A percentile compares a stretch with the other conserved stretches of the same genome.
These are phyloP conservation scores for Nepenthes alata DNA, from an alignment of 179 eudicot genomes.

Conservation along the genomic window DNA sequence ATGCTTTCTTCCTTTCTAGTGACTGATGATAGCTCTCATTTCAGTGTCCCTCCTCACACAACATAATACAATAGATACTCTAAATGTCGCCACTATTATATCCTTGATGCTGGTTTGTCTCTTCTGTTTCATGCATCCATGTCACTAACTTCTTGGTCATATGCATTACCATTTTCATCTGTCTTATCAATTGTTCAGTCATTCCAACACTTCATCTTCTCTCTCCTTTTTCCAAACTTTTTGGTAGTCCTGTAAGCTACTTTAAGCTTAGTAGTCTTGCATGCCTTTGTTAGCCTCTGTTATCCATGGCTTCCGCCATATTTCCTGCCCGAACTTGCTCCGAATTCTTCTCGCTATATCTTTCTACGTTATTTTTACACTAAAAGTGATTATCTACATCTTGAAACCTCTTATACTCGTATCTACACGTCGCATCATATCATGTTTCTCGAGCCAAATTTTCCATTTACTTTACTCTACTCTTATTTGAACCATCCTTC, in stretches of 20 bases:
- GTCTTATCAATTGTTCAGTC: background rate
- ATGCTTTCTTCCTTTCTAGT: too few species aligned
- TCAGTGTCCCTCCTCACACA: too few species aligned
- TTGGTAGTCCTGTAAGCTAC: background rate
- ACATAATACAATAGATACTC: background rate
- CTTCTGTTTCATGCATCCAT: background rate
- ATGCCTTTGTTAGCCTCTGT: background rate
- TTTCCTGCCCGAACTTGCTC: background rate
- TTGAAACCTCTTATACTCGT: background rate
- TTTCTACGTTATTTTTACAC: background rate
- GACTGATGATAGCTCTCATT: too few species aligned
- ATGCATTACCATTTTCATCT: background rate
- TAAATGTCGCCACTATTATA: background rate
- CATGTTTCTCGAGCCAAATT: background rate
- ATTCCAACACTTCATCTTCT: background rate
- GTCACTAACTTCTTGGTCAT: background rate
- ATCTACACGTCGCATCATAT: background rate
- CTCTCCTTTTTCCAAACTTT: background rate
- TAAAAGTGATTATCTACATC: background rate
- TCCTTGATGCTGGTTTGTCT: background rate
- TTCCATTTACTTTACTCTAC: background rate
- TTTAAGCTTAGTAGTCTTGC: background rate
- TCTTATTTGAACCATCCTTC: too few species aligned
- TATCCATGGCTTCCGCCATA: constrained; percentile 3
- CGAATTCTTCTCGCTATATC: background rate